phyloP scores from a whole-genome alignment of 371 early-diverging fungal genomes.

The Actinomortierella ambigua region DNA sequence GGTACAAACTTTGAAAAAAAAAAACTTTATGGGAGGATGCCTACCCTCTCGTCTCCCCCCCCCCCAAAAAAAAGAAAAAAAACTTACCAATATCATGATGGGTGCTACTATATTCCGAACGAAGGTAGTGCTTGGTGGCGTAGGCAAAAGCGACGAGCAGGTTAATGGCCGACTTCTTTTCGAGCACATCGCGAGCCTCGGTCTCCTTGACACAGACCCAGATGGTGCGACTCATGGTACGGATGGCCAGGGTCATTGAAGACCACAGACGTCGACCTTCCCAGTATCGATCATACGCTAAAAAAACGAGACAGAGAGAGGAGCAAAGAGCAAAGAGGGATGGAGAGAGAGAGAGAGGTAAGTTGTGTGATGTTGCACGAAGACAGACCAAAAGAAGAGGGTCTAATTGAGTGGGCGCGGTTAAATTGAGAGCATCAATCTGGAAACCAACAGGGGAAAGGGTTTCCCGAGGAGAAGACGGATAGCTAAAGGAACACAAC shows the following conservation, averaged over 20 bases:
- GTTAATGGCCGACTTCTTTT: constrained; percentile 68
- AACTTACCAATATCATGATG: constrained; percentile 44
- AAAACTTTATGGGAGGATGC: no score
- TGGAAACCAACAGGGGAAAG: not conserved
- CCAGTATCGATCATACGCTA: constrained; percentile 77
- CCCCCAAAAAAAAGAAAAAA: no score
- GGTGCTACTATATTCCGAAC: constrained; percentile 58
- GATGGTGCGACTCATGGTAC: constrained; percentile 54
- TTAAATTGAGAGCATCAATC: no score
- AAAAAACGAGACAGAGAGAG: not conserved
- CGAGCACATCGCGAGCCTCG: constrained; percentile 46
- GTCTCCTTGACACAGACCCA: constrained; percentile 54
- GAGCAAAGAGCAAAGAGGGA: not conserved
- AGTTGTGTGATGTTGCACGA: not conserved
- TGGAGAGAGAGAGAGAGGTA: not conserved
- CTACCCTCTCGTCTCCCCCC: not conserved
- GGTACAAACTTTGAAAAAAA: no score
- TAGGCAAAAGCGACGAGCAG: constrained; percentile 71
- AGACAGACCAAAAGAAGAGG: no score
- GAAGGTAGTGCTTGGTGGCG: constrained; percentile 76
- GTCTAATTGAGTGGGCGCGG: not conserved
- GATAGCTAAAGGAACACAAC: not conserved
- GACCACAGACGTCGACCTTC: constrained; percentile 80
- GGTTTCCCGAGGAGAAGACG: not conserved
- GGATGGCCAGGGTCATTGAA: constrained; percentile 54